Percentiles rank a stretch among this genome's conserved stretches.
Evolutionary conservation across 192 early-diverging fungal species (phyloP).

Genomic region (Entomortierella lignicola): DNA sequence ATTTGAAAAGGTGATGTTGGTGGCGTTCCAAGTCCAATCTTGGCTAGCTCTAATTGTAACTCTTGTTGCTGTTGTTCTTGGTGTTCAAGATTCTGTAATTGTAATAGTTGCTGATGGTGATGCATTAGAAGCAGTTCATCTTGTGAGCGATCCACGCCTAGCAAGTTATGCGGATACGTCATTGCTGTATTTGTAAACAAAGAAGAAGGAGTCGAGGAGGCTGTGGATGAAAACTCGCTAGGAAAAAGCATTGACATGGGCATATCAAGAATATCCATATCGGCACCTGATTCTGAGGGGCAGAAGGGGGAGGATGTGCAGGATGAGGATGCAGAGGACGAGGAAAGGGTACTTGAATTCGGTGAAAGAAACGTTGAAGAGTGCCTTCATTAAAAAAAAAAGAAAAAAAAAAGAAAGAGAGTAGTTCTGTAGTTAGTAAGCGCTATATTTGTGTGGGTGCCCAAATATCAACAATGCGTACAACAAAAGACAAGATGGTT

Average conservation of each 20-base stretch:
- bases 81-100: constrained; percentile 17
- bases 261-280: constrained; percentile 41
- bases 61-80: constrained; percentile 26
- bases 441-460: too few relatives aligned
- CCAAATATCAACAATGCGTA: too few relatives aligned
- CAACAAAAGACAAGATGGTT: too few relatives aligned
- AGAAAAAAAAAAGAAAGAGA: neutral
- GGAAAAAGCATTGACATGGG: constrained; percentile 50
- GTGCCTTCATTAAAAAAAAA: constrained; percentile 6
- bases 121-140: constrained; percentile 16
- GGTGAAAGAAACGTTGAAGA: constrained; percentile 5
- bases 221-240: constrained; percentile 9
- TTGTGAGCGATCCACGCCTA: constrained; percentile 1
- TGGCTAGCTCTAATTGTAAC: constrained; percentile 33
- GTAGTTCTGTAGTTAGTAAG: neutral
- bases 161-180: constrained; percentile 14
- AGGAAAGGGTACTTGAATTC: constrained; percentile 11
- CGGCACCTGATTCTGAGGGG: constrained; percentile 16
- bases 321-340: constrained; percentile 3
- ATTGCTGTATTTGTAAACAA: neutral
- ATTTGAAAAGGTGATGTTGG: neutral
- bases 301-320: constrained; percentile 33
- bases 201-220: constrained; percentile 2
- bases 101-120: constrained; percentile 20
- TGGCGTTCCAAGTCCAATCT: constrained; percentile 26